Percentiles rank a stretch among this genome's conserved stretches.
Evolutionary conservation across 1,139 yeast species (phyloP).

Genomic region (Candida sojae): DNA sequence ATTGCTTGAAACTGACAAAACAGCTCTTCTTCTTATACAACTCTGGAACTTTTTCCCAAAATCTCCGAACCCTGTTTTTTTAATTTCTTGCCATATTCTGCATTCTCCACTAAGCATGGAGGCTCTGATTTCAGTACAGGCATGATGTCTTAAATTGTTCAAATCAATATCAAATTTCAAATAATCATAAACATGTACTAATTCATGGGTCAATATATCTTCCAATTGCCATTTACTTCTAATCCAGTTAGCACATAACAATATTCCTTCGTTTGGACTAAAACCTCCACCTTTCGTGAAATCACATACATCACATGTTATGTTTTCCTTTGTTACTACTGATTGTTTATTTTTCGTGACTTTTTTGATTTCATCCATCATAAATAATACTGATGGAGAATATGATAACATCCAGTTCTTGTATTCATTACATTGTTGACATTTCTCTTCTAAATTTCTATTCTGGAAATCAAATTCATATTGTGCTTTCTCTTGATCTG

Average conservation of each 20-base stretch:
- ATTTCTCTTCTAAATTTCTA: conserved; percentile 51
- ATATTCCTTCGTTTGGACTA: conserved; percentile 84
- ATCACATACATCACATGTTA: conserved; percentile 83
- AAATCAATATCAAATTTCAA: conserved; percentile 85
- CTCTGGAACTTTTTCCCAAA: conserved; percentile 85
- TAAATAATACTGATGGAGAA: conserved; percentile 85
- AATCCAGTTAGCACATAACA: conserved; percentile 84
- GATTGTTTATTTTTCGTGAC: conserved; percentile 52
- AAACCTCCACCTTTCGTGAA: conserved; percentile 91
- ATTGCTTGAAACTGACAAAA: conserved; percentile 79
- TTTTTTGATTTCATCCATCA: conserved; percentile 81
- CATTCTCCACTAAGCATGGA: conserved; percentile 95
- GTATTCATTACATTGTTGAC: conserved; percentile 68
- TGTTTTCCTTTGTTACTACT: conserved; percentile 37
- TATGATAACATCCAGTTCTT: conserved; percentile 77
- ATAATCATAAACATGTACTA: conserved; percentile 92
- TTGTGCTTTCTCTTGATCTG: conserved; percentile 52
- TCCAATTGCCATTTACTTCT: conserved; percentile 81
- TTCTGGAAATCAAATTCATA: conserved; percentile 59
- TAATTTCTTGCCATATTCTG: conserved; percentile 82
- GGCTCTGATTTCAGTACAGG: conserved; percentile 95
- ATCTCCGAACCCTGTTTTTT: conserved; percentile 59
- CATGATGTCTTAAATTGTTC: conserved; percentile 84
- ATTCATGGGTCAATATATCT: conserved; percentile 88
- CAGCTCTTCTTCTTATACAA: conserved; percentile 88